Evolutionary conservation across 2,329 filamentous ascomycete genomes (phyloP), one percentile per base, ranked within the genome.

Genomic region (Cucurbitaria berberidis): DNA sequence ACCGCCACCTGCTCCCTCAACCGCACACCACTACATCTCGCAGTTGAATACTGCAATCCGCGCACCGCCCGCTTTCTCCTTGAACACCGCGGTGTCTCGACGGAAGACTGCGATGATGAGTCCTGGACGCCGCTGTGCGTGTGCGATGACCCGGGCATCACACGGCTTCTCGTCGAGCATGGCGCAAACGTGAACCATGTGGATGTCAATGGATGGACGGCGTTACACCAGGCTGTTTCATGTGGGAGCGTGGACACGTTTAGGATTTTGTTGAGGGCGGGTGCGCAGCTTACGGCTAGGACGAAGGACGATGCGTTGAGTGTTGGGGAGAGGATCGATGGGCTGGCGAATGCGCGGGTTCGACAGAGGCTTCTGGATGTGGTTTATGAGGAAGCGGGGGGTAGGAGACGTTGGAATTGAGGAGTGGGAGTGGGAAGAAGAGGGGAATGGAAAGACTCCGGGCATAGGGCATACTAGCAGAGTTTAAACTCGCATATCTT

Each of bases 11-110:
- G 45, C 18, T 22, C 21, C n/a, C 13, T 8, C 2, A 36, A 36
- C 36, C 34, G 30, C 30, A 52, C 47, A 22, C 46, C 51, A 15
- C 36, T 55, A 3, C 51, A 55, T 43, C 26, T 44, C 21, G 51
- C 51, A n/a, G 26, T 24, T 1, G n/a, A 35, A 19, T 36, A 27
- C 6, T 9, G 29, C 22, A 55, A 43, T 32, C 11, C 26, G 1
- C 26, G 5, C 3, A 30, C 42, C 3, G 34, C 48, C 1, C 34
- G 11, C n/a, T 2, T 27, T 8, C 53, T 55, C 38, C 19, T 55
- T 11, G n/a, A n/a, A n/a, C 11, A 36, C 15, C 39, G 26, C 11
- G 45, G 48, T 22, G 48, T 30, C 1, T 18, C 44, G 5, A 19
- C 32, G 5, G 5, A 39, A 1, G 24, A 34, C 5, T 8, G 13